phyloP scores from a whole-genome alignment of 495 filamentous ascomycete species.

The Usnea hakonensis region DNA sequence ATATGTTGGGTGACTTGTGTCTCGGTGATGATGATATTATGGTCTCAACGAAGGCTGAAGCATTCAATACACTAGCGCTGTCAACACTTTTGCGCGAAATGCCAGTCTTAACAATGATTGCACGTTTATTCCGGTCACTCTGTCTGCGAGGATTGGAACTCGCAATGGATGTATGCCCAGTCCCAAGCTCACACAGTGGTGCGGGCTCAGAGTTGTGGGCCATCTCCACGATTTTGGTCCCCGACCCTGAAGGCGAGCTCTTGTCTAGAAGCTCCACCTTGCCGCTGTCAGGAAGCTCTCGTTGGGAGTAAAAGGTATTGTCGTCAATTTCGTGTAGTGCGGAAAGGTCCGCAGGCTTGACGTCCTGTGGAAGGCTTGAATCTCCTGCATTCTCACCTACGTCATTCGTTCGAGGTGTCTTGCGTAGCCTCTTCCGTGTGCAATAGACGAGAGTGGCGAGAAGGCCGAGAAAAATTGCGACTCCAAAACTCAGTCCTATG shows the following conservation, averaged over 20 bases:
- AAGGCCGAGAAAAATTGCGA: neutral
- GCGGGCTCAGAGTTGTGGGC: neutral
- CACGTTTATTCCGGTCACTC: neutral
- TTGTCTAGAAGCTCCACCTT: neutral
- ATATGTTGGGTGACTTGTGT: neutral
- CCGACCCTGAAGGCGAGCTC: neutral
- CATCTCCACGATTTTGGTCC: neutral
- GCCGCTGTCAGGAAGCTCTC: constrained; percentile 2
- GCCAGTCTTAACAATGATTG: neutral
- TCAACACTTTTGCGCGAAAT: neutral
- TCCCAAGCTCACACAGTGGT: neutral
- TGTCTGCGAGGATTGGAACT: neutral
- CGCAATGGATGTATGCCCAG: neutral
- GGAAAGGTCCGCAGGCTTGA: neutral
- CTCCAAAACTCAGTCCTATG: constrained; percentile 5
- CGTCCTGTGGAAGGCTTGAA: neutral
- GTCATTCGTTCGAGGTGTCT: too few relatives aligned
- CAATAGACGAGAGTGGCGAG: neutral
- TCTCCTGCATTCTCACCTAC: neutral
- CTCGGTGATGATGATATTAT: neutral
- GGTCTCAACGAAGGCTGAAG: neutral
- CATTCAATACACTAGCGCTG: neutral
- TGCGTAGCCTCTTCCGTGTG: neutral
- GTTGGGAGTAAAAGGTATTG: neutral
- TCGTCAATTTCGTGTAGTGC: neutral